Evolutionary conservation across 495 filamentous ascomycete genomes (phyloP), one percentile per base, ranked within the genome.

Genomic region (Daldinia childiae): DNA sequence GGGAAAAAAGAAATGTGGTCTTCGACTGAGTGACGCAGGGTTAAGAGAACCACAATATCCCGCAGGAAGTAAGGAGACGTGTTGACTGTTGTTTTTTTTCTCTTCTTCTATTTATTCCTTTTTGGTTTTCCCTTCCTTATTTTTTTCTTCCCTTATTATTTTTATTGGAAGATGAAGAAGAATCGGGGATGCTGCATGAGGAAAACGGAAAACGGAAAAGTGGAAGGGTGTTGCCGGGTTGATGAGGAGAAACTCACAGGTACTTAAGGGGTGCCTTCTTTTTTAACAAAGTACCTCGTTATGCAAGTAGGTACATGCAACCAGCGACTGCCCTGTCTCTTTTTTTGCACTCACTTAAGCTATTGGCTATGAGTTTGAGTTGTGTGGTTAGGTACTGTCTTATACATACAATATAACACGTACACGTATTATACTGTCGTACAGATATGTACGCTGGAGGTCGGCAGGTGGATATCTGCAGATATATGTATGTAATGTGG

Each of bases 151-250:
- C 30, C 30, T 36, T 57, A 34, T 57, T 57, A 36, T 57, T 57
- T 57, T 57, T 29, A 69, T 73, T 66, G 66, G 66, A 50, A 27
- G 50, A 34, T 51, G 52, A 64, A 54, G 26, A 66, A 57, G 61
- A 73, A 54, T 64, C 60, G 63, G 72, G 67, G 45, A 61, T 61
- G 67, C 52, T 74, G 72, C 72, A 68, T 72, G 38, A 56, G 26
- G 45, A 57, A 54, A 66, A 61, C 66, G 66, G 71, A 70, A 29
- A 65, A 60, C 66, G 66, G 71, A 70, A 30, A 65, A 60, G 57
- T 60, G 57, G 67, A 66, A 70, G 72, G 72, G 72, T 64, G 72
- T 74, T 74, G 72, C 72, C 68, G 68, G 72, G 72, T 68, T 71
- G 72, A 71, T 74, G 43, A 71, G 54, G 51, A 56, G 63, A 55